Evolutionary conservation across 345 rosid species (phyloP), one percentile per base, ranked within the genome.

Genomic region (Physaria fendleri): DNA sequence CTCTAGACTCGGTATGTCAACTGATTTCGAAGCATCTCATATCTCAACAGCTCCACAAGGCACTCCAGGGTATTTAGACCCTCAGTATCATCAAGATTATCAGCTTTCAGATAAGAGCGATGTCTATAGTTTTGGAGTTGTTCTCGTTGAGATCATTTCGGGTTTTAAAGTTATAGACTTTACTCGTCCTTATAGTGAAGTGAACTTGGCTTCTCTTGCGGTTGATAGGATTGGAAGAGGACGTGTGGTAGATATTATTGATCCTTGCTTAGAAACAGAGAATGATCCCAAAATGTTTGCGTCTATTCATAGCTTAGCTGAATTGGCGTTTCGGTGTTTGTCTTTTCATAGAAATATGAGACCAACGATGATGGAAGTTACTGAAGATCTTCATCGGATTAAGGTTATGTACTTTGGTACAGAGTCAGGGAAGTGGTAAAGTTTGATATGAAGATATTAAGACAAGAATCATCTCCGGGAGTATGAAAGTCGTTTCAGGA

Each of bases 1-100:
- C 22, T 91, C 98, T 0, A 82, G 96, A 45, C 76, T 82, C 14
- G 98, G 98, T 22, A 77, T 49, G 71, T 63, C 89, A 5, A 22
- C 44, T 3, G 59, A 66, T 23, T 48, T 48, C 1, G 92, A 85
- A 48, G 78, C 64, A 3, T 88, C 96, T 24, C 95, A 91, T 68
- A 84, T 91, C 67, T 91, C 95, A 13, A 88, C 98, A 0, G 90
- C 89, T 15, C 98, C 98, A 1, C 97, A 85, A 61, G 97, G 97
- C 32, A 87, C 97, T 37, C 97, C 97, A 0, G 94, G 97, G 9
- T 90, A 90, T 37, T 74, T 90, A 5, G 96, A 90, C 58, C 97
- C 97, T 18, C 87, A 87, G 34, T 90, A 90, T 53, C 94, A 90
- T 47, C 97, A 82, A 61, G 74, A 83, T 46, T 91, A 82, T 45